These are phyloP conservation scores for Debaryomyces fabryi DNA, from an alignment of 1,139 yeast species.

Conservation along the genomic window DNA sequence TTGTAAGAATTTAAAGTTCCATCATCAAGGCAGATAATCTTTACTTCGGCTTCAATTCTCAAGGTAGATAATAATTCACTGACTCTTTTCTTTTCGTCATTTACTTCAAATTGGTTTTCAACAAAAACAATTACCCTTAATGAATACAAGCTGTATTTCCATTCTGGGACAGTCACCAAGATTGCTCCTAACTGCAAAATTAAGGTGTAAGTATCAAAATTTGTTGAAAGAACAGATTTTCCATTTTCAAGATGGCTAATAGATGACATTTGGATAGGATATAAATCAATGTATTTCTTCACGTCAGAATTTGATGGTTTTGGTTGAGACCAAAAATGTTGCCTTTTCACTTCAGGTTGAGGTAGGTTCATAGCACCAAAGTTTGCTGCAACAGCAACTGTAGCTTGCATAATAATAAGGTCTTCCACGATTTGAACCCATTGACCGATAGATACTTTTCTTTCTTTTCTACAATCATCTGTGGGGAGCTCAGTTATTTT, in stretches of 20 bases:
- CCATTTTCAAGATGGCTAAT: constrained; percentile 67
- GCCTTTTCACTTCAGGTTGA: constrained; percentile 22
- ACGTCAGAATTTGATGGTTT: constrained; percentile 15
- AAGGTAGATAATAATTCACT: constrained; percentile 65
- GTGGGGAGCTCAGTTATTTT: constrained; percentile 61
- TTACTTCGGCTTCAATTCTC: constrained; percentile 77
- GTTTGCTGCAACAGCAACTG: constrained; percentile 92
- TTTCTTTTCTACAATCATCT: constrained; percentile 73
- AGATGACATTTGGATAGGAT: constrained; percentile 96
- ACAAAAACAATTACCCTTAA: constrained; percentile 88
- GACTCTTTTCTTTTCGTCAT: constrained; percentile 68
- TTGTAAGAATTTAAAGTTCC: constrained; percentile 69
- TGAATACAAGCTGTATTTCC: constrained; percentile 71
- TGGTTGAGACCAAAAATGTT: constrained; percentile 22
- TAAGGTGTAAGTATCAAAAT: constrained; percentile 92
- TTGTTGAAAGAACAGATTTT: constrained; percentile 74
- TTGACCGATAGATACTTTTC: constrained; percentile 68
- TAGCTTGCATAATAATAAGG: constrained; percentile 85
- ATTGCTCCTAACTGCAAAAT: constrained; percentile 93
- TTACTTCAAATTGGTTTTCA: constrained; percentile 69
- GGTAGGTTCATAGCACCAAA: constrained; percentile 68
- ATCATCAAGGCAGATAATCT: constrained; percentile 67
- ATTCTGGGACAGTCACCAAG: constrained; percentile 85
- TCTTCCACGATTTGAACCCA: constrained; percentile 96
- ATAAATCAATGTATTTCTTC: constrained; percentile 71